Evolutionary conservation across 768 basidiomycete genomes (phyloP).

Genomic region (Mycena indigotica): DNA sequence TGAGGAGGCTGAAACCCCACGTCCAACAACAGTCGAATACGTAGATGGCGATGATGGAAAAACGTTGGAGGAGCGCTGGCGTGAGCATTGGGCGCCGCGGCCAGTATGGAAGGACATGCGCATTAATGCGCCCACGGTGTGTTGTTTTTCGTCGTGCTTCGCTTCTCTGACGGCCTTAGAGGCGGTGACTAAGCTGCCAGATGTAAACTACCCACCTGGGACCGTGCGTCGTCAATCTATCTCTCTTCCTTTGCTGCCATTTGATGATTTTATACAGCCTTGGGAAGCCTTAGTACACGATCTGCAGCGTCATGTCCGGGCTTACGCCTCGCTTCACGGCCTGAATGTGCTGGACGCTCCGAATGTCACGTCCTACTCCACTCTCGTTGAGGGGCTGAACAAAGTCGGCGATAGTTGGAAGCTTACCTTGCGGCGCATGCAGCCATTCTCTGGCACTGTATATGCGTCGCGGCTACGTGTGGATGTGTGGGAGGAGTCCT

Average conservation of each 20-base stretch:
- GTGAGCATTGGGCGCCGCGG: conserved; percentile 24
- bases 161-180: background rate
- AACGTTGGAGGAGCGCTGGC: conserved; percentile 19
- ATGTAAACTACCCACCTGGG: conserved; percentile 13
- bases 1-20: background rate
- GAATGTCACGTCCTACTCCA: conserved; percentile 31
- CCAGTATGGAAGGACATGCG: conserved; percentile 22
- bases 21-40: conserved; percentile 17
- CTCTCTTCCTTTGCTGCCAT: background rate
- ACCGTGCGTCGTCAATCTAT: conserved; percentile 16
- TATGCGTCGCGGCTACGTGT: conserved; percentile 14
- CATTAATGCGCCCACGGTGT: conserved; percentile 22
- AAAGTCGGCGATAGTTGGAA: conserved; percentile 29
- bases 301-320: conserved; percentile 29
- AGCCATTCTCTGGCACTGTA: conserved; percentile 14
- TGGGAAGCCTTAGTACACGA: conserved; percentile 22
- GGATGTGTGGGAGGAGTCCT: conserved; percentile 30
- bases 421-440: conserved; percentile 23
- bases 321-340: conserved; percentile 33
- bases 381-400: conserved; percentile 38
- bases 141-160: background rate
- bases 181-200: conserved; percentile 15
- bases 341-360: conserved; percentile 32
- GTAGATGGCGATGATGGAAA: conserved; percentile 20
- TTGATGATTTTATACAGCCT: background rate